These are phyloP conservation scores for Protoeuglena noctilucae DNA, from an alignment of 139 green algal species.

Conservation along the genomic window DNA sequence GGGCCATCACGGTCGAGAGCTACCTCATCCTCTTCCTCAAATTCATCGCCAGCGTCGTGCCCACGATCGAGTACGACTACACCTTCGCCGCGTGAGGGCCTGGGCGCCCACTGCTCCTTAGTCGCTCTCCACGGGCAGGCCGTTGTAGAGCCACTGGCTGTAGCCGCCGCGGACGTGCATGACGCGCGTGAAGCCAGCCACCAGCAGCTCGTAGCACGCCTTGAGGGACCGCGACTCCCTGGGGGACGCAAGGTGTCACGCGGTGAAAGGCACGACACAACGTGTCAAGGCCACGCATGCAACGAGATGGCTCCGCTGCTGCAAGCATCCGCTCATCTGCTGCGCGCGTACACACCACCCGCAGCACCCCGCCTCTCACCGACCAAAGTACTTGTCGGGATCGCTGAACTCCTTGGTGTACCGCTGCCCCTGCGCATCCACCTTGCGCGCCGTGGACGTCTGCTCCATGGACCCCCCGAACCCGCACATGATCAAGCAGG, in stretches of 20 bases:
- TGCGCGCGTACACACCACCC: background rate
- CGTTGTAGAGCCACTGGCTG: background rate
- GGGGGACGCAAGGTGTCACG: no score
- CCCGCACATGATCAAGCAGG: no score
- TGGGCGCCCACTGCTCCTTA: no score
- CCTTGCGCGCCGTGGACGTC: no score
- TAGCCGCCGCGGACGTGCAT: background rate
- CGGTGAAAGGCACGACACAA: no score
- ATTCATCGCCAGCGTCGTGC: constrained; percentile 85
- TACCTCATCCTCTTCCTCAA: constrained; percentile 90
- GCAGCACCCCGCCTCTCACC: background rate
- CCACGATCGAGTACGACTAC: constrained; percentile 67
- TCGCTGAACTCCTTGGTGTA: background rate
- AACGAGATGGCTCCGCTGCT: background rate
- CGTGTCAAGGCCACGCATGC: no score
- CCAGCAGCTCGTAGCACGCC: background rate
- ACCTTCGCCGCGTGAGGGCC: no score
- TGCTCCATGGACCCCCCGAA: no score
- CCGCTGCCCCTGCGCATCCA: no score
- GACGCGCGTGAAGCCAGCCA: background rate
- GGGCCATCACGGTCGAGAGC: constrained; percentile 19
- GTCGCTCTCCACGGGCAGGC: background rate
- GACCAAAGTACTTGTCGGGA: background rate
- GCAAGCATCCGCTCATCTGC: background rate
- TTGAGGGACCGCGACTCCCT: background rate